These are phyloP conservation scores for Smittium mucronatum DNA, from an alignment of 371 early-diverging fungal genomes.

Conservation along the genomic window DNA sequence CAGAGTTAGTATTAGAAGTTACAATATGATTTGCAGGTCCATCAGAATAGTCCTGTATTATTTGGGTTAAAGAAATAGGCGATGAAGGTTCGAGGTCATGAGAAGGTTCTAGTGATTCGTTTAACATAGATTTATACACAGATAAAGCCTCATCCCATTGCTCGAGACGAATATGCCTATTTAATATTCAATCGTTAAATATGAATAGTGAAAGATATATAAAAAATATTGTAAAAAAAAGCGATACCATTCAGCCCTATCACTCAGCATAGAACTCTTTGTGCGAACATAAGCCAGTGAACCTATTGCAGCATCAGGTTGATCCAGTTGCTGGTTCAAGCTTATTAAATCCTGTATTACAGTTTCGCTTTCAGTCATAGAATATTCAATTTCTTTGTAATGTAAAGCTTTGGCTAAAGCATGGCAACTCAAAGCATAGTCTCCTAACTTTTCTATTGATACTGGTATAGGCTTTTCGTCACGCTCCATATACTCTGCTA, in stretches of 20 bases:
- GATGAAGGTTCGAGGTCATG: neutral
- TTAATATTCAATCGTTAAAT: neutral
- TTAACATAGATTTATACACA: conserved; percentile 72
- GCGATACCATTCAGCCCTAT: conserved; percentile 90
- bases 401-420: conserved; percentile 93
- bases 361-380: conserved; percentile 65
- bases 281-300: conserved; percentile 83
- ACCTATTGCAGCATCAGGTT: conserved; percentile 93
- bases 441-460: conserved; percentile 76
- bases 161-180: conserved; percentile 52
- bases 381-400: conserved; percentile 94
- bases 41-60: neutral
- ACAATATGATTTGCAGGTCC: neutral
- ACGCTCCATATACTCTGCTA: conserved; percentile 97
- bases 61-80: neutral
- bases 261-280: conserved; percentile 46
- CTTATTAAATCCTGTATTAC: conserved; percentile 87
- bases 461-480: conserved; percentile 92
- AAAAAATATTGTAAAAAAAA: conserved; percentile 16
- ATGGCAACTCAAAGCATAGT: conserved; percentile 85
- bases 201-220: neutral
- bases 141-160: conserved; percentile 90
- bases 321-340: conserved; percentile 89
- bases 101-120: conserved; percentile 46
- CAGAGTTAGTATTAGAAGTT: neutral